Percentiles rank a stretch among this genome's conserved stretches.
Conservation (phyloP, 2,329 filamentous ascomycete genomes). For the Claviceps maximensis region DNA sequence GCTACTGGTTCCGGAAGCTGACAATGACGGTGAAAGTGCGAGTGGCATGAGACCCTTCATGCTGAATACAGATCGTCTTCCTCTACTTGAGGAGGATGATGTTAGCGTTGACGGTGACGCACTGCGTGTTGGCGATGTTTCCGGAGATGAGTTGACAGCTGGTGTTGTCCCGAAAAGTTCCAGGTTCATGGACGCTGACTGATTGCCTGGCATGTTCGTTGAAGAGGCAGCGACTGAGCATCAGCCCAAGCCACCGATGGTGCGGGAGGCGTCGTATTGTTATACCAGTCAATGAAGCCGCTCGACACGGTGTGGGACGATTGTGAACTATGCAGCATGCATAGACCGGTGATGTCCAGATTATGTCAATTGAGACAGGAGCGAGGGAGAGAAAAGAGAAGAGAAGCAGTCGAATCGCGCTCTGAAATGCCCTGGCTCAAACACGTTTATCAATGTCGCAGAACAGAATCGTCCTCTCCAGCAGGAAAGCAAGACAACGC, state of each 20-base stretch:
- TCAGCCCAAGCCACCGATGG: conserved; percentile 4
- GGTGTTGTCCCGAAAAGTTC: neutral
- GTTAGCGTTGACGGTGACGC: conserved; percentile 7
- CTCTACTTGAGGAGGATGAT: conserved; percentile 10
- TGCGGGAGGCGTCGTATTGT: conserved; percentile 4
- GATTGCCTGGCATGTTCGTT: conserved; percentile 3
- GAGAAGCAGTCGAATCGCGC: neutral
- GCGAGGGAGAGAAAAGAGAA: neutral
- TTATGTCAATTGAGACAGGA: neutral
- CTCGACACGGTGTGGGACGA: neutral
- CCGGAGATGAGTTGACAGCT: neutral
- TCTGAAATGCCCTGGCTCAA: neutral
- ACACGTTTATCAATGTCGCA: conserved; percentile 3
- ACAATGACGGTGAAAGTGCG: conserved; percentile 18
- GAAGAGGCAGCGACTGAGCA: conserved; percentile 2
- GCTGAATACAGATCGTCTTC: conserved; percentile 23
- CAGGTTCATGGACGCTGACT: conserved; percentile 5
- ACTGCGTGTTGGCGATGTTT: conserved; percentile 1
- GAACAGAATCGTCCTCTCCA: neutral
- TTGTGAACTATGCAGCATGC: neutral
- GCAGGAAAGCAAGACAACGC: conserved; percentile 5
- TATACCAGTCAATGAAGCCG: neutral
- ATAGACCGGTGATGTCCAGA: neutral
- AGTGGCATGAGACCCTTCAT: conserved; percentile 27
- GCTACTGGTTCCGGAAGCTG: conserved; percentile 11